Percentiles rank a stretch among this genome's conserved stretches.
Evolutionary conservation across 1,284 basidiomycete genomes (phyloP).

Genomic region (Mycosarcoma maydis): DNA sequence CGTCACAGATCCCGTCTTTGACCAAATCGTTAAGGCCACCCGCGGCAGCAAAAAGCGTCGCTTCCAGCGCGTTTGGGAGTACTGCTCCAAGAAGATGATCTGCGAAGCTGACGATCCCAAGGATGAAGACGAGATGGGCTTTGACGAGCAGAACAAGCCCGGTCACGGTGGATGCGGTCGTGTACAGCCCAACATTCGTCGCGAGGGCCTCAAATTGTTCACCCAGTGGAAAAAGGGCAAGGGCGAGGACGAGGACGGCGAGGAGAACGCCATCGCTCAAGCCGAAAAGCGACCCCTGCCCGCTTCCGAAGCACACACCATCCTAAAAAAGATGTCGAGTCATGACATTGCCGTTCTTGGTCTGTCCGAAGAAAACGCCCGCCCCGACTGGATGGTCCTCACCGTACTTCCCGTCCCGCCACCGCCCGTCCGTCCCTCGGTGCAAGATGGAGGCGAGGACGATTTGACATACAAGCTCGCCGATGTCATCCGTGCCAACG

Average conservation of each 20-base stretch:
- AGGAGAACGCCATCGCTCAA: conserved; percentile 72
- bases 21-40: conserved; percentile 57
- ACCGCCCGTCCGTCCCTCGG: conserved; percentile 96
- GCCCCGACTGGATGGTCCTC: conserved; percentile 99
- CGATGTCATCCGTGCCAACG: conserved; percentile 95
- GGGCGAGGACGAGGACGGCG: conserved; percentile 81
- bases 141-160: conserved; percentile 69
- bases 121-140: conserved; percentile 64
- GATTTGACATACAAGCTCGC: conserved; percentile 98
- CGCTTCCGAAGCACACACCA: conserved; percentile 82
- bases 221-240: conserved; percentile 94
- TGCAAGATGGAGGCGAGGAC: conserved; percentile 96
- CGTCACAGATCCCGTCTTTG: conserved; percentile 64
- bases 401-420: conserved; percentile 98
- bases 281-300: conserved; percentile 89
- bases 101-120: conserved; percentile 75
- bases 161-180: conserved; percentile 94
- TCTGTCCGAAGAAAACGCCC: conserved; percentile 91
- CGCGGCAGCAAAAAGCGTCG: conserved; percentile 58
- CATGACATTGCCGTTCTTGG: conserved; percentile 94
- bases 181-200: conserved; percentile 86
- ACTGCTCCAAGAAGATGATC: conserved; percentile 63
- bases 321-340: conserved; percentile 74
- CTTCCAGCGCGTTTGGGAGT: conserved; percentile 65
- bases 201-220: conserved; percentile 94